phyloP scores from a whole-genome alignment of 495 filamentous ascomycete species.

The Aspergillus ostianus region DNA sequence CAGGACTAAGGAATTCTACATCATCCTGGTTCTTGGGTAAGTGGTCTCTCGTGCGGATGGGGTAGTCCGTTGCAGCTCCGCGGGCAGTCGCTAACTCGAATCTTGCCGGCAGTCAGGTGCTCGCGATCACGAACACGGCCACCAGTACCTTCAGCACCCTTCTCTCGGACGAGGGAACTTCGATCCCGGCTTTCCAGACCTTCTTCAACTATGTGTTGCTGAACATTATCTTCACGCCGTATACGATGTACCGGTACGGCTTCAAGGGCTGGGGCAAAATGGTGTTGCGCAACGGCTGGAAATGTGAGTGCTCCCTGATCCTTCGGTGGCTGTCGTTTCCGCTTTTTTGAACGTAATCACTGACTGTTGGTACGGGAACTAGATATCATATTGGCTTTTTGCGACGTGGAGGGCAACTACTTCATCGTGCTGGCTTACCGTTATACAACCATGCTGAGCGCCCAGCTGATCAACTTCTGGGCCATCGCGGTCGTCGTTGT shows the following conservation, averaged over 20 bases:
- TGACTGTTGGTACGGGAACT: neutral
- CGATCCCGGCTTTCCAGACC: conserved; percentile 95
- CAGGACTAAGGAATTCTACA: conserved; percentile 81
- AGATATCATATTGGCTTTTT: conserved; percentile 85
- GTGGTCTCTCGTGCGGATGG: conserved; percentile 11
- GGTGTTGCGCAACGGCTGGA: conserved; percentile 75
- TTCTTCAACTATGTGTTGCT: conserved; percentile 93
- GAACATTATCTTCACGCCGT: conserved; percentile 74
- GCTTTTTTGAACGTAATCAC: neutral
- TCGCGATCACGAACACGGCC: conserved; percentile 82
- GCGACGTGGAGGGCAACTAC: conserved; percentile 97
- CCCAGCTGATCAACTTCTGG: conserved; percentile 98
- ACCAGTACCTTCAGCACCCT: conserved; percentile 86
- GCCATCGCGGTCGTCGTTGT: conserved; percentile 90
- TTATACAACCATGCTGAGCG: conserved; percentile 86
- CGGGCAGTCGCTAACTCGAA: conserved; percentile 7
- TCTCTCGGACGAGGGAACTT: conserved; percentile 64
- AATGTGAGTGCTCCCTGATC: conserved; percentile 48
- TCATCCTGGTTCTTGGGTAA: conserved; percentile 73
- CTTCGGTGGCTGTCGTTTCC: neutral
- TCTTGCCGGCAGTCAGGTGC: conserved; percentile 59
- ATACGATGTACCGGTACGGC: conserved; percentile 81
- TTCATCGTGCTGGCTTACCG: conserved; percentile 93
- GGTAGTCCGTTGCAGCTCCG: neutral
- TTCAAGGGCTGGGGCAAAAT: conserved; percentile 64